Conservation (phyloP, 345 rosid species). For the Sonneratia caseolaris region DNA sequence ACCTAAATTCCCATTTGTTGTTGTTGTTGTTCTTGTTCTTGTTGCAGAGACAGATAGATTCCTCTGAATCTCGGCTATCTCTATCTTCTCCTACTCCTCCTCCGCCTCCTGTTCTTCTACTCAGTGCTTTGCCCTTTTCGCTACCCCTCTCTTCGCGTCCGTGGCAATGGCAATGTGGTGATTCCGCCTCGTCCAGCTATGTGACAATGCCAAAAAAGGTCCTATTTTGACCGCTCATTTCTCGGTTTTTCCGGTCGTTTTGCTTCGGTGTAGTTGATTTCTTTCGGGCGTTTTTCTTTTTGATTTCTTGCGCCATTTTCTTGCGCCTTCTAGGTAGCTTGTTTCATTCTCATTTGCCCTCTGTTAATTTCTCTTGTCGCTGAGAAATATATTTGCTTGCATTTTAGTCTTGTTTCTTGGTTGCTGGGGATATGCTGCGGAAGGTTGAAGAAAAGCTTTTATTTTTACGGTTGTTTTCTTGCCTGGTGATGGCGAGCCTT, state of each 20-base stretch:
- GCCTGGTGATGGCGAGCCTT: not conserved
- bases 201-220: conserved; percentile 18
- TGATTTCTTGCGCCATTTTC: not conserved
- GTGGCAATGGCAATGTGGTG: conserved; percentile 9
- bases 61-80: conserved; percentile 15
- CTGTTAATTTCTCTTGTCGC: not conserved
- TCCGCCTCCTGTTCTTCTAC: not conserved
- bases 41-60: conserved; percentile 5
- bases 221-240: not conserved
- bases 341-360: not conserved
- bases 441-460: not conserved
- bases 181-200: conserved; percentile 10
- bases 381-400: not conserved
- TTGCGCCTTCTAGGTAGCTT: not conserved
- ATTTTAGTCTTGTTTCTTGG: not conserved
- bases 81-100: conserved; percentile 2
- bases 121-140: conserved; percentile 8
- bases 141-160: conserved; percentile 3
- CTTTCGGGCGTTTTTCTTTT: not conserved
- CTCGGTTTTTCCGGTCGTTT: not conserved
- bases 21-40: too few relatives aligned
- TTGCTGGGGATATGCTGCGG: not conserved
- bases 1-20: conserved; percentile 17
- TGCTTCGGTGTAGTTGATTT: not conserved
- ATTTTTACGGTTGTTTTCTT: not conserved